These are phyloP conservation scores for Neonectria punicea DNA, from an alignment of 2,329 filamentous ascomycete species.

Conservation along the genomic window DNA sequence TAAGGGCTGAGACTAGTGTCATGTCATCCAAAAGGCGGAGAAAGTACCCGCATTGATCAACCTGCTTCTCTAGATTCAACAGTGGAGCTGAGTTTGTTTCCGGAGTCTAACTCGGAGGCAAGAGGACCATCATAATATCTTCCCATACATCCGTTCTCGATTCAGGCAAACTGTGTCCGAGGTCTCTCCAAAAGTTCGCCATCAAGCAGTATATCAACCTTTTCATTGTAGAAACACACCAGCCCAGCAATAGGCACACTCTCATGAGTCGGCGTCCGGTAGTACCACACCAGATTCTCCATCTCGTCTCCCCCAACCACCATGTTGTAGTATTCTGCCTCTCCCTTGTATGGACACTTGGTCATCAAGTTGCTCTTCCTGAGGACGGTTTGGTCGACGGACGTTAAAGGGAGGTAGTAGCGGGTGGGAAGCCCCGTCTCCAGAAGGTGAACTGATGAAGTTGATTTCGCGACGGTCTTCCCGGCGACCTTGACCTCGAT, in stretches of 20 bases:
- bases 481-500: constrained; percentile 63
- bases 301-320: constrained; percentile 55
- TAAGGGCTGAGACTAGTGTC: not conserved
- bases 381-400: constrained; percentile 58
- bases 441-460: constrained; percentile 62
- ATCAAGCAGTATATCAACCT: constrained; percentile 70
- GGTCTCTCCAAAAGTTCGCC: constrained; percentile 53
- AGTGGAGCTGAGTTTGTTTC: no score
- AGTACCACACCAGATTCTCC: constrained; percentile 71
- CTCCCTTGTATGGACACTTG: constrained; percentile 74
- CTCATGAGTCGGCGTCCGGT: constrained; percentile 66
- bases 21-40: not conserved
- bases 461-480: constrained; percentile 57
- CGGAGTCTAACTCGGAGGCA: no score
- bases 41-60: not conserved
- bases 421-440: constrained; percentile 69
- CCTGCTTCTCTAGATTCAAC: not conserved
- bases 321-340: constrained; percentile 70
- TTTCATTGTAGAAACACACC: constrained; percentile 75
- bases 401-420: constrained; percentile 67
- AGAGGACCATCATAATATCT: no score
- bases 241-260: constrained; percentile 64
- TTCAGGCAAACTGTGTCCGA: constrained; percentile 39
- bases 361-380: constrained; percentile 63
- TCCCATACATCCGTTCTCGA: no score